Conservation (phyloP, 1,284 basidiomycete species). For the Meira nashicola region DNA sequence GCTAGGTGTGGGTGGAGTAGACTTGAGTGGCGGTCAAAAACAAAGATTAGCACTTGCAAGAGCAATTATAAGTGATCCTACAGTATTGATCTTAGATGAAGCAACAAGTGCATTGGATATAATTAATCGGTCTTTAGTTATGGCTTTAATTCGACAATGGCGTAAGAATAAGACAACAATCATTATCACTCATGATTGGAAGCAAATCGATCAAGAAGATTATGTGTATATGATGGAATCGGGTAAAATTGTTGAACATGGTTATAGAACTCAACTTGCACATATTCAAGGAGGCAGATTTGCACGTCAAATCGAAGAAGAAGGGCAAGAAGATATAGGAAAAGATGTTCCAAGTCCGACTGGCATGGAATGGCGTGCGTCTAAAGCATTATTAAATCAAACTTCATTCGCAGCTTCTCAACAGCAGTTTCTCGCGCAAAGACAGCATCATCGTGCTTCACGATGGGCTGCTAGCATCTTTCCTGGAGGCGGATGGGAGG, state of each 20-base stretch:
- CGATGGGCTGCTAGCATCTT: background rate
- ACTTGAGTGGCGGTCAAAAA: conserved; percentile 84
- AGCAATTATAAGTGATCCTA: conserved; percentile 77
- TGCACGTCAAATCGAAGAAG: conserved; percentile 26
- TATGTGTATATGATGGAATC: conserved; percentile 87
- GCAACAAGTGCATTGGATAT: conserved; percentile 91
- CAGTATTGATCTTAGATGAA: conserved; percentile 90
- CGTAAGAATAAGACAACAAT: conserved; percentile 80
- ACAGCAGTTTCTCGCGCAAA: background rate
- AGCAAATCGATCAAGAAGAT: conserved; percentile 70
- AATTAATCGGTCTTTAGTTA: conserved; percentile 78
- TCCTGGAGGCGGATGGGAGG: background rate
- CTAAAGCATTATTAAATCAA: background rate
- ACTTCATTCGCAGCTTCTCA: background rate
- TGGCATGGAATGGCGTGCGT: conserved; percentile 15
- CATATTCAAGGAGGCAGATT: conserved; percentile 54
- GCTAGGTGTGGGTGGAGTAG: conserved; percentile 66
- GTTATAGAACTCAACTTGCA: conserved; percentile 73
- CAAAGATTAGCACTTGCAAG: conserved; percentile 88
- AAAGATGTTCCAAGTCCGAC: conserved; percentile 15
- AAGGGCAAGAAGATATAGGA: background rate
- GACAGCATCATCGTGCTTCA: background rate
- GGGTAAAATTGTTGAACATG: conserved; percentile 79
- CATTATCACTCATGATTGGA: conserved; percentile 92
- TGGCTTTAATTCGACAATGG: conserved; percentile 80